Evolutionary conservation across 495 filamentous ascomycete species (phyloP).

Genomic region (Penicillium lagena): DNA sequence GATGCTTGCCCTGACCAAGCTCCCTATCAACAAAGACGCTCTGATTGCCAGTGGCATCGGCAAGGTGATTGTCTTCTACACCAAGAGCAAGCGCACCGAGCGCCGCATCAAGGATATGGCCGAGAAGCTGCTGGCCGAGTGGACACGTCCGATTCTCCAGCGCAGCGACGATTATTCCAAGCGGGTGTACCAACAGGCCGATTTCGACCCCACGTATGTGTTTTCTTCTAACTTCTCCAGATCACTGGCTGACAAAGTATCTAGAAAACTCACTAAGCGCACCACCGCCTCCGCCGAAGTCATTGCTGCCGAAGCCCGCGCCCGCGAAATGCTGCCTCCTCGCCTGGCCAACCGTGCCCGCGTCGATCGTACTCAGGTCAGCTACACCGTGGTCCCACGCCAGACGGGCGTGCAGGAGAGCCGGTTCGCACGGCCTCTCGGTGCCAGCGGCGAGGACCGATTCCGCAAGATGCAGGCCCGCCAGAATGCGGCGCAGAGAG

Average conservation of each 20-base stretch:
- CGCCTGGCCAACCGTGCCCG: constrained; percentile 65
- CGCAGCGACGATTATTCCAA: constrained; percentile 89
- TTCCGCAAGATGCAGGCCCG: constrained; percentile 77
- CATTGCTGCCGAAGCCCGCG: constrained; percentile 58
- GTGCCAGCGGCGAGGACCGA: constrained; percentile 68
- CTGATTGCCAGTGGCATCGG: constrained; percentile 88
- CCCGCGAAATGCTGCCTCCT: constrained; percentile 63
- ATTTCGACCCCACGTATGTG: constrained; percentile 52
- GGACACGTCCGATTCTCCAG: constrained; percentile 94
- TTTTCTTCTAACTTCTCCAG: constrained; percentile 1
- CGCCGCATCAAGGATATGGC: constrained; percentile 85
- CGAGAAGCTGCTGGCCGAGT: constrained; percentile 83
- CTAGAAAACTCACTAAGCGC: constrained; percentile 40
- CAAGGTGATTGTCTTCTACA: constrained; percentile 95
- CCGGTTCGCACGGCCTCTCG: constrained; percentile 56
- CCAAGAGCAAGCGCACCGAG: constrained; percentile 83
- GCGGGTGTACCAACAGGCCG: constrained; percentile 51
- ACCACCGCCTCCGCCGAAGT: constrained; percentile 42
- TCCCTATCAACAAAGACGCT: constrained; percentile 85
- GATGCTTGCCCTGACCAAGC: constrained; percentile 67
- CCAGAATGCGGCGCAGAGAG: constrained; percentile 50
- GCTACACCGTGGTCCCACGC: constrained; percentile 75
- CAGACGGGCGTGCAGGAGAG: constrained; percentile 46
- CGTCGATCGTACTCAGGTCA: constrained; percentile 61
- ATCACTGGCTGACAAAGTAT: constrained; percentile 7